phyloP scores from a whole-genome alignment of 306 rosid species.

The Corylus americana region DNA sequence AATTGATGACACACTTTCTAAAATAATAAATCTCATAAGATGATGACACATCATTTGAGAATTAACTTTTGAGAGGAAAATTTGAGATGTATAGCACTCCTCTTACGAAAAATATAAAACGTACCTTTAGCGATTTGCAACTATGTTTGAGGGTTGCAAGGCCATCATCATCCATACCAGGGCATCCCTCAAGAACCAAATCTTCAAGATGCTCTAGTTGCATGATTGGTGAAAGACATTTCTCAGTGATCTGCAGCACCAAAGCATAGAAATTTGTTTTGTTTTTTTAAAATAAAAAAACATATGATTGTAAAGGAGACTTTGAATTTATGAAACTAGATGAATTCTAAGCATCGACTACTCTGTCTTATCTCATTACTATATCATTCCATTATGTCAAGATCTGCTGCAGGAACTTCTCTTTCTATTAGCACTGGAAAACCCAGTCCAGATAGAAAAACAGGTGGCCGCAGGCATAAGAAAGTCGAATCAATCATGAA shows the following conservation, averaged over 20 bases:
- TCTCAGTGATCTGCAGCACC: constrained; percentile 43
- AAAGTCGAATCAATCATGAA: neutral
- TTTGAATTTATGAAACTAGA: neutral
- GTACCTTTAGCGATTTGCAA: constrained; percentile 44
- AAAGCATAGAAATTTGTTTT: neutral
- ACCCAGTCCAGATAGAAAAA: neutral
- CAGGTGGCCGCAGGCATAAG: neutral
- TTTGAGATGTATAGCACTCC: no score
- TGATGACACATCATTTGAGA: no score
- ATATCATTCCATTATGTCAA: neutral
- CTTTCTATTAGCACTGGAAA: neutral
- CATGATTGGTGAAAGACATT: constrained; percentile 41
- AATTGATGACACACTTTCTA: no score
- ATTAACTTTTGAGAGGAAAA: no score
- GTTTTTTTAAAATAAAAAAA: no score
- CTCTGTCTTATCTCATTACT: neutral
- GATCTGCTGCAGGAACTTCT: neutral
- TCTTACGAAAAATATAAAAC: neutral
- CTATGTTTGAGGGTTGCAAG: constrained; percentile 27
- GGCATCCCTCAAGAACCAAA: constrained; percentile 51
- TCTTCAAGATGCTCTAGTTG: constrained; percentile 47
- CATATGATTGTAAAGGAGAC: neutral
- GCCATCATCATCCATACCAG: constrained; percentile 49
- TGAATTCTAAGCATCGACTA: neutral
- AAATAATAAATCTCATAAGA: no score